These are phyloP conservation scores for Coemansia sp. DNA, from an alignment of 192 early-diverging fungal genomes.

Conservation along the genomic window DNA sequence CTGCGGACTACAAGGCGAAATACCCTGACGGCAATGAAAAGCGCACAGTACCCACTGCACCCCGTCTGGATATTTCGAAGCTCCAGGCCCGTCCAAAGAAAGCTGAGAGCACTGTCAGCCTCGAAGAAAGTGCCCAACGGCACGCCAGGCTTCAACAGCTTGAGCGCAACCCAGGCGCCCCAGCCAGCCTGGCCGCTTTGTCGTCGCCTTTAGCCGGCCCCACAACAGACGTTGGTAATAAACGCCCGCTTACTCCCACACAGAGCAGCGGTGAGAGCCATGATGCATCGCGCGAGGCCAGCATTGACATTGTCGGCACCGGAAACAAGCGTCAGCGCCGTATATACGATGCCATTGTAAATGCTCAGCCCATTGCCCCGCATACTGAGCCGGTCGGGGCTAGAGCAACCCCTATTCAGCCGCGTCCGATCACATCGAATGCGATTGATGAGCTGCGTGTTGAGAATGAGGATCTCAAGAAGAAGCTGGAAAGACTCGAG, in stretches of 20 bases:
- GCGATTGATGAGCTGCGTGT: constrained; percentile 30
- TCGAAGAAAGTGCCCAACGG: not conserved
- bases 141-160: not conserved
- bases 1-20: constrained; percentile 21
- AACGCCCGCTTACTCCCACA: not conserved
- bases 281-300: not conserved
- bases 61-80: constrained; percentile 9
- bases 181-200: not conserved
- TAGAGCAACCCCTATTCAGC: not conserved
- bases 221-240: not conserved
- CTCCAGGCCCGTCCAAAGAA: not conserved
- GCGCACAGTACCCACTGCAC: constrained; percentile 35
- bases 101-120: not conserved
- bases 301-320: not conserved
- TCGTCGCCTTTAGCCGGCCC: not conserved
- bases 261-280: not conserved
- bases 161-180: not conserved
- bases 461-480: constrained; percentile 46
- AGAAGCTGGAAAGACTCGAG: constrained; percentile 37
- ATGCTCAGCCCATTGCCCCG: not conserved
- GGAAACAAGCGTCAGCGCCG: constrained; percentile 28
- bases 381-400: not conserved
- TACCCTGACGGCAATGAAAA: constrained; percentile 13
- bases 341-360: constrained; percentile 17
- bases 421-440: not conserved